Base-by-base conservation (phyloP, 2,329 filamentous ascomycete genomes). In the Calonectria multiphialidica region DNA sequence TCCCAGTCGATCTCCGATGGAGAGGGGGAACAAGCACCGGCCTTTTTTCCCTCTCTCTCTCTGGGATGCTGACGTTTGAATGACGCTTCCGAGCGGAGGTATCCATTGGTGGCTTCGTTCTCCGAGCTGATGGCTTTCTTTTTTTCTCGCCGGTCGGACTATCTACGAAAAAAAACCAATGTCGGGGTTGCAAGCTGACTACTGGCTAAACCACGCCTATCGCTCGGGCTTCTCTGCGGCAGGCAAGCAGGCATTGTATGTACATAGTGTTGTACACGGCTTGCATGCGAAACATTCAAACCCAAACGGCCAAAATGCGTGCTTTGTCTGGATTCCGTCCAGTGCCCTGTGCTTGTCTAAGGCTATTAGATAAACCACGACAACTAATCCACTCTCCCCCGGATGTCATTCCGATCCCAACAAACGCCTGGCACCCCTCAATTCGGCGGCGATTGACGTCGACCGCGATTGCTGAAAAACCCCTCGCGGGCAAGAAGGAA, bases 401-500 rank as follows among this genome's bases (percentile, higher is more conserved):
- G 44, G 18, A 21, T 49, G 66, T 35, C 66, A 68, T 61, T 44
- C 37, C 21, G 21, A 42, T 42, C 65, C 44, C 66, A 68, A 62
- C 53, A 68, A 67, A 67, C 23, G 62, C 57, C 57, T 42, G 15
- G 28, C 47, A 5, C 42, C 9, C 18, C 42, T 7, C 18, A 15
- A 5, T 44, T 21, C 18, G n/a, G 30, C 18, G n/a, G 30, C 42
- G 16, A 63, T 63, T 63, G 18, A 21, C 18, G 15, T 23, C 53
- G 5, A 30, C 5, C 15, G 40, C 28, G 1, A n/a, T 30, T 30
- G 42, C 25, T 61, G 21, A 3, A 62, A 62, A 45, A 25, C 63
- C 49, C 47, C 63, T 50, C 35, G 16, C 63, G 23, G n/a, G 10
- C 16, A 21, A 42, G 5, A 44, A 28, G 35, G 13, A 33, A 53